Evolutionary conservation across 352 stramenopile genomes (phyloP), one percentile per base, ranked within the genome.

Genomic region (Pythium angustatum): DNA sequence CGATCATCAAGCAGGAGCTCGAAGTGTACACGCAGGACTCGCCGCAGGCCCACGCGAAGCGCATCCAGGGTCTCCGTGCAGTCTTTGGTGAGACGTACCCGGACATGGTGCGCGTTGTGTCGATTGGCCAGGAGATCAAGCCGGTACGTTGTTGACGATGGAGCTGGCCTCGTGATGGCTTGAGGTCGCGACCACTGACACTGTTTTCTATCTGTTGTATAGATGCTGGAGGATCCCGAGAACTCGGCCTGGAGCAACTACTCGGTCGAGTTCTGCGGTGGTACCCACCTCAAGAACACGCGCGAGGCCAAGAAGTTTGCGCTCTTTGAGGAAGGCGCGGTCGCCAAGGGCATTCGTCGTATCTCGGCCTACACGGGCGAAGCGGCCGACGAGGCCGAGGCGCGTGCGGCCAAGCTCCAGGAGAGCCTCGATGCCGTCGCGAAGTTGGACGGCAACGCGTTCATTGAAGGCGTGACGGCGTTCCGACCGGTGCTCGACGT

Each of bases 31-130:
- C 81, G 22, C 65, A 98, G 67, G 78, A 98, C 7, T 90, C 98
- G 59, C 82, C 93, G n/a, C 86, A 99, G 58, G 88, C 76, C 34
- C 83, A 98, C 53, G 97, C 97, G 40, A 94, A 96, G 75, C 78
- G 85, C 34, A 99, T 99, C 61, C 85, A 96, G 49, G 96, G 95
- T 30, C 78, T 99, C n/a, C 83, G 97, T 40, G 97, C 97, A 19
- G 97, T 99, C 17, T 99, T 99, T 75, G 97, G 98, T 48, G 98
- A 99, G 83, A 97, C 96, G 6, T 99, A 99, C 86, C 98, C 98
- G 14, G 97, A 99, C 83, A 93, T 97, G 47, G 97, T 99, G 0
- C 84, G 97, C 40, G 97, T 99, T 24, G 93, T 99, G 10, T 96
- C 87, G 24, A 97, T 99, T 27, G 97, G 97, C 24, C 78, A 95